phyloP scores from a whole-genome alignment of 768 basidiomycete species.

The Pluteus cervinus region DNA sequence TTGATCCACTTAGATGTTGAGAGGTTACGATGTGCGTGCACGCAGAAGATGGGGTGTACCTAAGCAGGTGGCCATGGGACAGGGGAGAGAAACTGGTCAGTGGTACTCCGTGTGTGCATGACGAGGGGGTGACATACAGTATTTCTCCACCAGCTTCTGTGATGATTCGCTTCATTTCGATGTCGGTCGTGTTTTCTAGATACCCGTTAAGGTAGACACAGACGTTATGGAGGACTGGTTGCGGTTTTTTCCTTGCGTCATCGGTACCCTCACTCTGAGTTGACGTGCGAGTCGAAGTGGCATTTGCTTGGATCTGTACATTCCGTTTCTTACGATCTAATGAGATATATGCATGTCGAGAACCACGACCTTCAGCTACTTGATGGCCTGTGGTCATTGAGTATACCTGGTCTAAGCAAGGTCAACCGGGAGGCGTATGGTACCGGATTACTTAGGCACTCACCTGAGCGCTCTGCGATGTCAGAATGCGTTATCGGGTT shows the following conservation, averaged over 20 bases:
- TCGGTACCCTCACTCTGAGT: no score
- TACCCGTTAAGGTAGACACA: conserved; percentile 70
- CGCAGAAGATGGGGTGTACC: conserved; percentile 47
- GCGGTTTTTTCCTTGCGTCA: conserved; percentile 14
- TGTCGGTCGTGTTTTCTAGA: conserved; percentile 65
- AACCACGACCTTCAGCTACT: conserved; percentile 40
- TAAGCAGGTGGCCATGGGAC: conserved; percentile 18
- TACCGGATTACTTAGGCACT: no score
- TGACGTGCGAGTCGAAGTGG: no score
- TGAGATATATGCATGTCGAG: conserved; percentile 30
- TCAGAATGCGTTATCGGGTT: conserved; percentile 81
- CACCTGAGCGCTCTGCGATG: conserved; percentile 56
- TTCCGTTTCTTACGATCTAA: conserved; percentile 46
- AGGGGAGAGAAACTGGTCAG: not conserved
- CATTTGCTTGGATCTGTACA: conserved; percentile 17
- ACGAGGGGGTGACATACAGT: conserved; percentile 38
- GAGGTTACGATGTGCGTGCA: conserved; percentile 81
- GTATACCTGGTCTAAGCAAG: conserved; percentile 44
- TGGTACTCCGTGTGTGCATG: no score
- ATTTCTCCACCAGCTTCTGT: conserved; percentile 60
- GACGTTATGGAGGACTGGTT: conserved; percentile 36
- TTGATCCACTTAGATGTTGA: conserved; percentile 61
- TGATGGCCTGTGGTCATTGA: conserved; percentile 70
- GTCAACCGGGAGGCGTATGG: no score
- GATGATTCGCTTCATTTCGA: conserved; percentile 71